Evolutionary conservation across 371 early-diverging fungal species (phyloP).

Genomic region (Rhizopus delemar): DNA sequence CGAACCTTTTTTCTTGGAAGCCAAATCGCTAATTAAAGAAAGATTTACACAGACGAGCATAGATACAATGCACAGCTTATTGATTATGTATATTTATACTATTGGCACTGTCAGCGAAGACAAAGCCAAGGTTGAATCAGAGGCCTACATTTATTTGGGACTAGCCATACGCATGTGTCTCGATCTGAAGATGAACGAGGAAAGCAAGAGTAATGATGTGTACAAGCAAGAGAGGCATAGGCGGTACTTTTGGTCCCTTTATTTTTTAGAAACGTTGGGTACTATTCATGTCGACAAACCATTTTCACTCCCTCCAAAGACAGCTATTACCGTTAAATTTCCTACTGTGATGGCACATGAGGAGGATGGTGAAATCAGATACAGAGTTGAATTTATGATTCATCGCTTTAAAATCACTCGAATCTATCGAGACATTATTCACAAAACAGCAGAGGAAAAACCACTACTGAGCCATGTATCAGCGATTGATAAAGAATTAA

Average conservation of each 20-base stretch:
- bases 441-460: slow-evolving; percentile 32
- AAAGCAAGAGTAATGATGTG: slow-evolving; percentile 14
- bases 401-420: slow-evolving; percentile 43
- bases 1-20: slow-evolving; percentile 38
- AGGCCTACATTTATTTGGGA: slow-evolving; percentile 51
- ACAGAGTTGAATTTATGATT: slow-evolving; percentile 44
- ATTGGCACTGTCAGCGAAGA: slow-evolving; percentile 30
- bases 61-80: slow-evolving; percentile 44
- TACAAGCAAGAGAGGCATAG: slow-evolving; percentile 31
- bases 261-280: slow-evolving; percentile 47
- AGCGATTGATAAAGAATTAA: slow-evolving; percentile 41
- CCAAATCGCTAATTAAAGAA: slow-evolving; percentile 37
- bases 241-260: slow-evolving; percentile 41
- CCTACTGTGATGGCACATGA: slow-evolving; percentile 33
- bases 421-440: slow-evolving; percentile 45
- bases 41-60: slow-evolving; percentile 37
- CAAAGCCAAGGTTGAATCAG: slow-evolving; percentile 36
- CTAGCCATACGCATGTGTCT: slow-evolving; percentile 51
- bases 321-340: slow-evolving; percentile 27
- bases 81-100: slow-evolving; percentile 55
- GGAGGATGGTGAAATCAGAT: slow-evolving; percentile 26
- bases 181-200: slow-evolving; percentile 41
- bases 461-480: slow-evolving; percentile 43
- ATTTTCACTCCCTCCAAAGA: slow-evolving; percentile 25
- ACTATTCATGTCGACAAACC: slow-evolving; percentile 48